Conservation (phyloP, 345 rosid species). For the Xanthoceras sorbifolium region DNA sequence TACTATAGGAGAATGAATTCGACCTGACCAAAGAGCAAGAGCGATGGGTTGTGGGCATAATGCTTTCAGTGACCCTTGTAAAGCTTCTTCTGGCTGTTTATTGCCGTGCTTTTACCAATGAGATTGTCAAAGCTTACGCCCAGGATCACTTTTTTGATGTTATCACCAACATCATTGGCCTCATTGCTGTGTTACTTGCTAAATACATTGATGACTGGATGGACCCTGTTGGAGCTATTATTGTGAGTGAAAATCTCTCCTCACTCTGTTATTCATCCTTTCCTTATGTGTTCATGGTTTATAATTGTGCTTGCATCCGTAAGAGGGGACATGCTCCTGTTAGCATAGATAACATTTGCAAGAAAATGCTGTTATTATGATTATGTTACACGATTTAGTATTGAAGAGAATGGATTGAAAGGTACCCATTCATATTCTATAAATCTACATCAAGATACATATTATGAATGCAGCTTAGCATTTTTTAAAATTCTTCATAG, state of each 20-base stretch:
- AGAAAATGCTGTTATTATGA: background rate
- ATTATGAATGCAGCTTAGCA: background rate
- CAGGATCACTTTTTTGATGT: conserved; percentile 99
- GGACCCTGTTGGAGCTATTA: conserved; percentile 97
- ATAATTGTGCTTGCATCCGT: background rate
- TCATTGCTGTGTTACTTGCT: conserved; percentile 86
- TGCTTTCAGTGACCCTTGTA: conserved; percentile 88
- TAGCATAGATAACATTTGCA: background rate
- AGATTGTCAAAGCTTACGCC: conserved; percentile 96
- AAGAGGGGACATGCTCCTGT: background rate
- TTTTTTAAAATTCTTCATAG: background rate
- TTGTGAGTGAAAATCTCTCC: conserved; percentile 52
- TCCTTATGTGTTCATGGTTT: background rate
- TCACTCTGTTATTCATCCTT: background rate
- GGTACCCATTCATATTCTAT: background rate
- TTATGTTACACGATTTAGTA: background rate
- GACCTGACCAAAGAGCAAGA: conserved; percentile 70
- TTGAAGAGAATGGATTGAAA: background rate
- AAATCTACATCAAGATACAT: background rate
- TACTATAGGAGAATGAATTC: conserved; percentile 65
- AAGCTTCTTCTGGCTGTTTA: conserved; percentile 72
- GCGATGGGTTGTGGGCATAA: conserved; percentile 90
- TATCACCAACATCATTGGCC: conserved; percentile 91
- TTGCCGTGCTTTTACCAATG: conserved; percentile 80
- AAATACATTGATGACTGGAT: conserved; percentile 80